These are phyloP conservation scores for Scedosporium apiospermum DNA, from an alignment of 2,329 filamentous ascomycete genomes.

Conservation along the genomic window DNA sequence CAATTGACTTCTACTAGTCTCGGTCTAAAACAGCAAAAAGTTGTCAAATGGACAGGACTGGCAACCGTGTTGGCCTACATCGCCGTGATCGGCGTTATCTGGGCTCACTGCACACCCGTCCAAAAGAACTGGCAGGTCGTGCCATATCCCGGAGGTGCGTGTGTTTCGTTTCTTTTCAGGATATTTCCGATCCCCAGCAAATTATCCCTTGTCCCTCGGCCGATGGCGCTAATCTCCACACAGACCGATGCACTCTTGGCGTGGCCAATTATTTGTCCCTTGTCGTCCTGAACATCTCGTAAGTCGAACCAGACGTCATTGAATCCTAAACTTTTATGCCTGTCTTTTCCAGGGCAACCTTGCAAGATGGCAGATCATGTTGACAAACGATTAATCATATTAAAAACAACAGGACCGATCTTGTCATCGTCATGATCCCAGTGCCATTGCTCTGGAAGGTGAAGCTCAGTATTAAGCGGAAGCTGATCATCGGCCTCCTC, in stretches of 20 bases:
- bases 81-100: constrained; percentile 13
- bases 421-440: constrained; percentile 10
- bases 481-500: constrained; percentile 16
- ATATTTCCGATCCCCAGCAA: not conserved
- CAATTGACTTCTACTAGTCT: too few relatives aligned
- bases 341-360: constrained; percentile 10
- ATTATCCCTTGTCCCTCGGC: not conserved
- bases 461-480: constrained; percentile 7
- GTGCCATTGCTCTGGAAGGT: constrained; percentile 15
- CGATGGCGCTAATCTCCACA: not conserved
- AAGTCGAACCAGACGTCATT: constrained; percentile 1
- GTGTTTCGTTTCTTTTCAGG: too few relatives aligned
- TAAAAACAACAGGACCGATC: too few relatives aligned
- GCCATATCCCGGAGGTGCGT: constrained; percentile 14
- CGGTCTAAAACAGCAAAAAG: too few relatives aligned
- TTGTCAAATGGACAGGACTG: too few relatives aligned
- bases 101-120: constrained; percentile 14
- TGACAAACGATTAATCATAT: too few relatives aligned
- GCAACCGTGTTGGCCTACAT: constrained; percentile 13
- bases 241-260: constrained; percentile 11
- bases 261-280: constrained; percentile 14
- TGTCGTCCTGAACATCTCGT: constrained; percentile 15
- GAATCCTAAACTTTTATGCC: not conserved
- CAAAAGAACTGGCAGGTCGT: constrained; percentile 17
- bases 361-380: too few relatives aligned